Conservation (phyloP, 352 stramenopile genomes). For the Plasmopara viticola region DNA sequence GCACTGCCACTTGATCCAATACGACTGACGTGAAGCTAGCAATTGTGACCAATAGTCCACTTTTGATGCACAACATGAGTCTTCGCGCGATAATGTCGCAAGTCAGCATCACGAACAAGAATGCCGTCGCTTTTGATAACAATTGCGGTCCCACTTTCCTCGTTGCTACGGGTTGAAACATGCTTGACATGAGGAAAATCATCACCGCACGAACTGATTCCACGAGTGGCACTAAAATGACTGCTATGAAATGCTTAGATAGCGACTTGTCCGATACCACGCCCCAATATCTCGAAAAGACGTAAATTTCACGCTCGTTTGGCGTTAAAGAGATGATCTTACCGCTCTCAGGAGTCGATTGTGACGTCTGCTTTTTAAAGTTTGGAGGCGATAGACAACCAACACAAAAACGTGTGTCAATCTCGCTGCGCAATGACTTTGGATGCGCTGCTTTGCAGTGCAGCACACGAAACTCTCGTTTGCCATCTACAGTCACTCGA, state of each 20-base stretch:
- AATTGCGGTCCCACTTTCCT: constrained; percentile 15
- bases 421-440: constrained; percentile 18
- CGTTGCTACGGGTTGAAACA: constrained; percentile 35
- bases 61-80: constrained; percentile 67
- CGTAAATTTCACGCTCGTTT: constrained; percentile 45
- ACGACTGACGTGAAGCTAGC: constrained; percentile 62
- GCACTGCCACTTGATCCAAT: constrained; percentile 54
- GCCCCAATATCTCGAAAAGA: constrained; percentile 81
- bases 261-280: constrained; percentile 74
- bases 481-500: constrained; percentile 46
- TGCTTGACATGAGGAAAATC: constrained; percentile 50
- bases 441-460: constrained; percentile 58
- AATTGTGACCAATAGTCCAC: constrained; percentile 61
- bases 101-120: constrained; percentile 47
- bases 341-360: constrained; percentile 17
- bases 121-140: constrained; percentile 33
- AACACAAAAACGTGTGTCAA: constrained; percentile 48
- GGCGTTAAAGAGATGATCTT: constrained; percentile 18
- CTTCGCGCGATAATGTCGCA: constrained; percentile 55
- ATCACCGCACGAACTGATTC: constrained; percentile 58
- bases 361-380: constrained; percentile 22
- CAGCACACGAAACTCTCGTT: constrained; percentile 73
- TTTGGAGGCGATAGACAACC: constrained; percentile 56
- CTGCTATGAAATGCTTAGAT: constrained; percentile 53
- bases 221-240: constrained; percentile 56